A percentile compares a stretch with the other conserved stretches of the same genome.
Conservation (phyloP, 805 yeast species). For the Cyberlindnera euphorbiae region DNA sequence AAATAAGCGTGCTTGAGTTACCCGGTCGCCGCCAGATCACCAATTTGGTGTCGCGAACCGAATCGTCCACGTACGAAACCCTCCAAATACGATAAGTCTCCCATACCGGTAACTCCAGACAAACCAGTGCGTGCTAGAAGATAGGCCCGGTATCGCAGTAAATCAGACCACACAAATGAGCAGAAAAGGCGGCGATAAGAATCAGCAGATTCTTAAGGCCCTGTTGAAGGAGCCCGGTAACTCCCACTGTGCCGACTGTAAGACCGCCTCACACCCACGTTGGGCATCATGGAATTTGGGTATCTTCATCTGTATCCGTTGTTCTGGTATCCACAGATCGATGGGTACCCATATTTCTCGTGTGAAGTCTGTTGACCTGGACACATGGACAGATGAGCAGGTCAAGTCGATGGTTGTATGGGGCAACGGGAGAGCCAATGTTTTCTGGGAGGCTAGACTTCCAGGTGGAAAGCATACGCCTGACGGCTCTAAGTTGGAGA, state of each 20-base stretch:
- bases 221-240: slow-evolving; percentile 75
- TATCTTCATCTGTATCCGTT: slow-evolving; percentile 85
- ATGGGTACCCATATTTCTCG: slow-evolving; percentile 94
- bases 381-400: slow-evolving; percentile 95
- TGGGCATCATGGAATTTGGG: slow-evolving; percentile 99
- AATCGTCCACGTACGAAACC: too few relatives aligned
- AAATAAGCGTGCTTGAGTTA: too few relatives aligned
- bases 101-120: too few relatives aligned
- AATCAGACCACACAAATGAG: slow-evolving; percentile 9
- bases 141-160: too few relatives aligned
- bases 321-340: slow-evolving; percentile 93
- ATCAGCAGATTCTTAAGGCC: slow-evolving; percentile 54
- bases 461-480: slow-evolving; percentile 66
- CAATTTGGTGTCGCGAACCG: too few relatives aligned
- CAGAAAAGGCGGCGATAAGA: slow-evolving; percentile 21
- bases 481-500: slow-evolving; percentile 78
- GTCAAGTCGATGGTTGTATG: slow-evolving; percentile 74
- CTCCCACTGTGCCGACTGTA: slow-evolving; percentile 86
- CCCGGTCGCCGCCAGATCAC: too few relatives aligned
- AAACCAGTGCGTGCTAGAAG: too few relatives aligned
- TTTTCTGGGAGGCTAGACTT: slow-evolving; percentile 77
- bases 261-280: slow-evolving; percentile 82
- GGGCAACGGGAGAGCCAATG: slow-evolving; percentile 80
- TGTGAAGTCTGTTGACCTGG: slow-evolving; percentile 91
- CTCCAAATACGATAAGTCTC: too few relatives aligned